Evolutionary conservation across 2,329 filamentous ascomycete genomes (phyloP).

Genomic region (Chaetomium sp.): DNA sequence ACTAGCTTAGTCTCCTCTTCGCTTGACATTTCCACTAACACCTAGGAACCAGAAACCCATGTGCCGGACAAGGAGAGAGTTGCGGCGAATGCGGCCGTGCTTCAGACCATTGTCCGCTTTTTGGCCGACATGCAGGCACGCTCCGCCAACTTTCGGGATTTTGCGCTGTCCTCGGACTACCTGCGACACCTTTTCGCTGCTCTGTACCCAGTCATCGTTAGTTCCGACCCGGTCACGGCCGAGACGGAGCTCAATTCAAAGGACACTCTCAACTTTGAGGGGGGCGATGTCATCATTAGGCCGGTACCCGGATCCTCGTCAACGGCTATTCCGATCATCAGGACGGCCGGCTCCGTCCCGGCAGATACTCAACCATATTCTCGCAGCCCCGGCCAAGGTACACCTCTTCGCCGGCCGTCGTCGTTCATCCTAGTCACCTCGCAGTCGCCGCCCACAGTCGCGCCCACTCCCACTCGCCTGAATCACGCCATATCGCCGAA

Average conservation of each 20-base stretch:
- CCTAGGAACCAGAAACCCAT: slow-evolving; percentile 30
- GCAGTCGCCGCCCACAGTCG: slow-evolving; percentile 48
- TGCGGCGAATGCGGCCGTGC: slow-evolving; percentile 54
- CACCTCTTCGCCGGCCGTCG: slow-evolving; percentile 69
- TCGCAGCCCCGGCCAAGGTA: slow-evolving; percentile 42
- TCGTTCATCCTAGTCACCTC: slow-evolving; percentile 86
- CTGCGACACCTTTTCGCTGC: slow-evolving; percentile 70
- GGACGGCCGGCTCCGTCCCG: slow-evolving; percentile 57
- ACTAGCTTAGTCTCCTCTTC: no score
- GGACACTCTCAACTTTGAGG: slow-evolving; percentile 79
- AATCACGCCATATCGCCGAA: slow-evolving; percentile 56
- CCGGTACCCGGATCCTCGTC: slow-evolving; percentile 58
- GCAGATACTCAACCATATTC: slow-evolving; percentile 41
- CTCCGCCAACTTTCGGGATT: slow-evolving; percentile 74
- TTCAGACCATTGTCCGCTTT: slow-evolving; percentile 74
- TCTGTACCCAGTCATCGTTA: slow-evolving; percentile 82
- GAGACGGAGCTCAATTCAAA: slow-evolving; percentile 82
- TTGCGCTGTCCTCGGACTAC: slow-evolving; percentile 73
- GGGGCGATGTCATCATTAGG: slow-evolving; percentile 75
- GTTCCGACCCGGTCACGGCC: slow-evolving; percentile 73
- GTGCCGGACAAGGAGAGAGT: slow-evolving; percentile 43
- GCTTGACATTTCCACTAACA: slow-evolving; percentile 14
- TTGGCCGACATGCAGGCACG: slow-evolving; percentile 70
- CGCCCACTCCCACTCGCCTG: slow-evolving; percentile 55
- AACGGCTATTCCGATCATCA: slow-evolving; percentile 59